These are phyloP conservation scores for Gracilaria vermiculophylla DNA, from an alignment of 23 red algal species.

Conservation along the genomic window DNA sequence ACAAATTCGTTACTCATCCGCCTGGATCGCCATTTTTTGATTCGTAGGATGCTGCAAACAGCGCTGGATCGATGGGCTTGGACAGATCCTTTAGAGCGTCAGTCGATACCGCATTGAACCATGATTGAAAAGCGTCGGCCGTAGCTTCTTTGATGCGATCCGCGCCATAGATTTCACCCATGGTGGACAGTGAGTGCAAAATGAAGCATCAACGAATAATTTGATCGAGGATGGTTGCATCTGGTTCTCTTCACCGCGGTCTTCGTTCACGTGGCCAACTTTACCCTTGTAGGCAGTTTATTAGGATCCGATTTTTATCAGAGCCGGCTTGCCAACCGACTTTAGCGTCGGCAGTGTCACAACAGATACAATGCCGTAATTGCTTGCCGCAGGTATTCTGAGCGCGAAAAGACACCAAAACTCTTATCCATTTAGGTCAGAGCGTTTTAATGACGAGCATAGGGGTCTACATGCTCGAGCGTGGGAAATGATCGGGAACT, in stretches of 20 bases:
- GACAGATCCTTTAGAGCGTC: background rate
- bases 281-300: no score
- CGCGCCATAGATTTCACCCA: constrained; percentile 17
- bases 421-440: no score
- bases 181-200: background rate
- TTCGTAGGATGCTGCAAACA: background rate
- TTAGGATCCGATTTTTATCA: no score
- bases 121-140: background rate
- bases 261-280: constrained; percentile 23
- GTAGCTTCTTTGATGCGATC: background rate
- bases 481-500: no score
- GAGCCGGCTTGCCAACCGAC: no score
- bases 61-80: background rate
- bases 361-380: no score
- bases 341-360: no score
- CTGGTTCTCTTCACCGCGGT: background rate
- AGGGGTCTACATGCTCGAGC: no score
- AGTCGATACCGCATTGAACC: background rate
- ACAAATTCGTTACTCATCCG: background rate
- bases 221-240: background rate
- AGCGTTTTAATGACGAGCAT: no score
- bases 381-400: no score
- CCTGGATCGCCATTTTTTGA: background rate
- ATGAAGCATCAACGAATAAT: background rate
- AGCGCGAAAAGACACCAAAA: no score